These are phyloP conservation scores for Zarea fungicola DNA, from an alignment of 2,329 filamentous ascomycete species.

Conservation along the genomic window DNA sequence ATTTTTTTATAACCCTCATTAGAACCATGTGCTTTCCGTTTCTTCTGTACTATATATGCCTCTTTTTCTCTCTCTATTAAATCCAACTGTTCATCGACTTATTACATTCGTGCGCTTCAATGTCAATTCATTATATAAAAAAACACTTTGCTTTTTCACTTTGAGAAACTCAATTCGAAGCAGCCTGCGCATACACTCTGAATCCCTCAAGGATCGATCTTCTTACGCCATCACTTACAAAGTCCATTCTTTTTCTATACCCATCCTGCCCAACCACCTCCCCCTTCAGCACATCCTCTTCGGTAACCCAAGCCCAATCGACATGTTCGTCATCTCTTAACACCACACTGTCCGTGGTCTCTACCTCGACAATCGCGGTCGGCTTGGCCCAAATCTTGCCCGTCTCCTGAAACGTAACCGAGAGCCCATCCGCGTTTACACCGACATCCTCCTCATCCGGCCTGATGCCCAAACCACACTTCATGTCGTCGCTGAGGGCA, in stretches of 20 bases:
- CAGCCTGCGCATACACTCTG: conserved; percentile 16
- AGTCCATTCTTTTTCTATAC: conserved; percentile 24
- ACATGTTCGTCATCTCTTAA: conserved; percentile 29
- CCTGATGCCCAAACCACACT: conserved; percentile 7
- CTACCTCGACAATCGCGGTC: conserved; percentile 24
- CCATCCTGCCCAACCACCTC: conserved; percentile 15
- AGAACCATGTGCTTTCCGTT: too few species aligned
- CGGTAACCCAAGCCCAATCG: conserved; percentile 33
- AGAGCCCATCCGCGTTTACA: conserved; percentile 19
- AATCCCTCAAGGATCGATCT: conserved; percentile 30
- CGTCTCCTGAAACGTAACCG: conserved; percentile 21
- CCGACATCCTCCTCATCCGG: conserved; percentile 17
- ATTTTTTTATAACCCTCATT: neutral
- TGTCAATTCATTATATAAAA: too few species aligned
- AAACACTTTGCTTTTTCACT: too few species aligned
- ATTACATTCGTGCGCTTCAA: too few species aligned
- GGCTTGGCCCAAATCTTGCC: conserved; percentile 26
- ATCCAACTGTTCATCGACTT: too few species aligned
- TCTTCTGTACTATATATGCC: neutral
- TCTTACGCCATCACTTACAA: conserved; percentile 29
- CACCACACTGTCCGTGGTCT: conserved; percentile 13
- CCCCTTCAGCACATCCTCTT: conserved; percentile 27
- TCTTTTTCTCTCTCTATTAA: conserved; percentile 14
- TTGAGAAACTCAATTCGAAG: too few species aligned
- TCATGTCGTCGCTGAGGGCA: neutral